Conservation (phyloP, 306 rosid species). For the Vicia villosa region DNA sequence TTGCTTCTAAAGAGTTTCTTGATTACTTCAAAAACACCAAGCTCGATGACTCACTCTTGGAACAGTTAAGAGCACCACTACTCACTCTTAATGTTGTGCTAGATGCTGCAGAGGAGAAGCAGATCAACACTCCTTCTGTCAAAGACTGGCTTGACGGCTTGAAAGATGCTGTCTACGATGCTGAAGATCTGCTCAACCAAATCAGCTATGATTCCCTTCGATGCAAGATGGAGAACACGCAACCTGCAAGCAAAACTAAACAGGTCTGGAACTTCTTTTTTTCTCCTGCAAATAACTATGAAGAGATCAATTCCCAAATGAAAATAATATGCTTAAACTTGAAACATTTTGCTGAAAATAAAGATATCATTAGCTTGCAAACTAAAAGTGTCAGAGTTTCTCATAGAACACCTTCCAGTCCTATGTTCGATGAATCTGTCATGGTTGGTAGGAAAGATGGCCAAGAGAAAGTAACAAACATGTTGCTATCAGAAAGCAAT, state of each 20-base stretch:
- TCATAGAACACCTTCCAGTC: too few species aligned
- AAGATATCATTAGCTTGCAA: too few species aligned
- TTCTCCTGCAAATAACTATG: conserved; percentile 28
- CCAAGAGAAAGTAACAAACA: too few species aligned
- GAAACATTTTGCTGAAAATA: too few species aligned
- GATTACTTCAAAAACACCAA: not conserved
- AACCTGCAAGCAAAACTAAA: not conserved
- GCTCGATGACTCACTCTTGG: not conserved
- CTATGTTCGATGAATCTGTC: too few species aligned
- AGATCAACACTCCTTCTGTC: not conserved
- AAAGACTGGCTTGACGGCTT: conserved; percentile 35
- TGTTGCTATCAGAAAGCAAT: too few species aligned
- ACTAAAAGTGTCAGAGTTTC: too few species aligned
- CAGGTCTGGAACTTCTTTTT: conserved; percentile 48
- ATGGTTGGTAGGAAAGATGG: too few species aligned
- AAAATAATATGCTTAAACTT: conserved; percentile 6
- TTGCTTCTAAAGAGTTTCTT: not conserved
- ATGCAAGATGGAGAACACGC: not conserved
- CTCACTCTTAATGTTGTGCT: not conserved
- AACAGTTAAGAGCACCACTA: not conserved
- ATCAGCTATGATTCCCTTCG: not conserved
- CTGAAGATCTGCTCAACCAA: conserved; percentile 3
- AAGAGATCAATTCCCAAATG: conserved; percentile 40
- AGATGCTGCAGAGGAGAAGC: conserved; percentile 22
- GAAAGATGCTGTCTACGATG: conserved; percentile 10